A percentile compares a stretch with the other conserved stretches of the same genome.
phyloP scores from a whole-genome alignment of 164 flowering plant species.

The Cinnamomum chago region DNA sequence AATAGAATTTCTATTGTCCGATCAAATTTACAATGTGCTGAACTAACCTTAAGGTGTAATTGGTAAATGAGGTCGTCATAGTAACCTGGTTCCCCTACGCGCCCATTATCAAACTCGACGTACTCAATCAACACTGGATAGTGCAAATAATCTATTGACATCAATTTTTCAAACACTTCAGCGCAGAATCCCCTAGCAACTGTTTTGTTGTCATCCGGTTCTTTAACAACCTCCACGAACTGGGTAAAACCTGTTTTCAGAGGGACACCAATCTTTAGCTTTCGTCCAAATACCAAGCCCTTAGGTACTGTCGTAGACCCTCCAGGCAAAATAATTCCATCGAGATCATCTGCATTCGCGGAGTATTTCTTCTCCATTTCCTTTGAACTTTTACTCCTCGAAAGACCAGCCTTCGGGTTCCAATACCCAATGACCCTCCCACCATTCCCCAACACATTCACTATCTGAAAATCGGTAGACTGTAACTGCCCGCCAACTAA shows the following conservation, averaged over 20 bases:
- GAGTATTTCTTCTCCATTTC: background rate
- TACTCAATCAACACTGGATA: slow-evolving; percentile 7
- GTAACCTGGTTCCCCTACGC: slow-evolving; percentile 1
- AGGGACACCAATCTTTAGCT: slow-evolving; percentile 37
- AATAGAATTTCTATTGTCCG: too few relatives aligned
- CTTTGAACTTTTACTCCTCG: background rate
- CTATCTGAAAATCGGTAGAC: slow-evolving; percentile 4
- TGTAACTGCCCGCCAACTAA: slow-evolving; percentile 14
- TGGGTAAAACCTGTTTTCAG: slow-evolving; percentile 22
- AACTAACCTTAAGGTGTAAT: slow-evolving; percentile 18
- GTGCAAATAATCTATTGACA: slow-evolving; percentile 6
- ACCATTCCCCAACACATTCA: slow-evolving; percentile 11
- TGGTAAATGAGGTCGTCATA: slow-evolving; percentile 21
- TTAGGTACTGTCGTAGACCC: slow-evolving; percentile 17
- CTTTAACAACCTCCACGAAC: slow-evolving; percentile 21
- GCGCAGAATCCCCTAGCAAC: slow-evolving; percentile 25
- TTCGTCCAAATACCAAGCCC: slow-evolving; percentile 31
- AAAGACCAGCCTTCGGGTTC: slow-evolving; percentile 9
- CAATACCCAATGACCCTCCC: slow-evolving; percentile 11
- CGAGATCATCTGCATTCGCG: background rate
- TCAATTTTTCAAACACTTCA: slow-evolving; percentile 29
- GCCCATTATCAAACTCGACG: background rate
- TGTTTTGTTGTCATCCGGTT: slow-evolving; percentile 1
- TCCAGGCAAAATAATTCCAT: slow-evolving; percentile 37
- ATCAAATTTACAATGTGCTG: too few relatives aligned